Conservation (phyloP, 1,284 basidiomycete species). For the Termitomyces sp. region DNA sequence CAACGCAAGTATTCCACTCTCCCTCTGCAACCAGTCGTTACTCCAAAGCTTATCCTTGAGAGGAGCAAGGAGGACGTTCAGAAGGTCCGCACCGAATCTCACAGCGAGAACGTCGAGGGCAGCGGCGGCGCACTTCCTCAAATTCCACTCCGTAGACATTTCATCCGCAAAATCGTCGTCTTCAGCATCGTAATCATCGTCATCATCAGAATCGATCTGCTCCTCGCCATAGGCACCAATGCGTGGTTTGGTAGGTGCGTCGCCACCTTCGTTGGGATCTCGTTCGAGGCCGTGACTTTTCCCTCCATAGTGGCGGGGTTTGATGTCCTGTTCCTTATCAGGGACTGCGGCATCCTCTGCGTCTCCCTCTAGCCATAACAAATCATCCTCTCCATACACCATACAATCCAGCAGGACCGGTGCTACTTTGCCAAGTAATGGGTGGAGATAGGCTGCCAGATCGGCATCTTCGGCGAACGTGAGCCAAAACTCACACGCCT, state of each 20-base stretch:
- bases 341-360: slow-evolving; percentile 87
- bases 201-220: slow-evolving; percentile 72
- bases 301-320: slow-evolving; percentile 86
- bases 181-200: slow-evolving; percentile 81
- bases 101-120: slow-evolving; percentile 97
- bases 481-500: slow-evolving; percentile 99
- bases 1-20: slow-evolving; percentile 93
- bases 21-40: slow-evolving; percentile 89
- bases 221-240: slow-evolving; percentile 71
- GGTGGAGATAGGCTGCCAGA: slow-evolving; percentile 79
- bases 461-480: slow-evolving; percentile 96
- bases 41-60: slow-evolving; percentile 95
- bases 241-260: slow-evolving; percentile 44
- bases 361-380: slow-evolving; percentile 94
- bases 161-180: slow-evolving; percentile 95
- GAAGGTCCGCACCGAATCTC: slow-evolving; percentile 80
- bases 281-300: slow-evolving; percentile 84
- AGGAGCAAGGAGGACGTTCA: slow-evolving; percentile 85
- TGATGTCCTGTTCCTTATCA: slow-evolving; percentile 93
- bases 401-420: slow-evolving; percentile 95
- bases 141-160: slow-evolving; percentile 97
- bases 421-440: slow-evolving; percentile 83
- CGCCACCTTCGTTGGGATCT: slow-evolving; percentile 42
- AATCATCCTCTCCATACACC: slow-evolving; percentile 94
- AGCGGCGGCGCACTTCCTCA: slow-evolving; percentile 96